phyloP scores from a whole-genome alignment of 108 stramenopile genomes.

The Chaetoceros muelleri region DNA sequence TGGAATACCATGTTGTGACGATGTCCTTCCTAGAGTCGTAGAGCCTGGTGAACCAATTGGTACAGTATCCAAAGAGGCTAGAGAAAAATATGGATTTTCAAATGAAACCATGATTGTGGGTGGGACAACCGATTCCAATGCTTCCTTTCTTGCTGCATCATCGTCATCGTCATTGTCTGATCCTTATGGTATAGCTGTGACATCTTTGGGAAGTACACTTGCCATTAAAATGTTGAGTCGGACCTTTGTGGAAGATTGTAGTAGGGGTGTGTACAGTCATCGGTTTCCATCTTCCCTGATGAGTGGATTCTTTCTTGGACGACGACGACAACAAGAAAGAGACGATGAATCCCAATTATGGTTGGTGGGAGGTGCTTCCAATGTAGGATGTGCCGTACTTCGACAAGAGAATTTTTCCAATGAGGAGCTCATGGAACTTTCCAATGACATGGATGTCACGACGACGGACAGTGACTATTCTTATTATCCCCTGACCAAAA shows the following conservation, averaged over 20 bases:
- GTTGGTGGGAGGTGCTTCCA: constrained; percentile 90
- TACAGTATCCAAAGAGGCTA: constrained; percentile 38
- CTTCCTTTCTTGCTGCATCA: constrained; percentile 80
- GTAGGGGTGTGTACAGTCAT: constrained; percentile 83
- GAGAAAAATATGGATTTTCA: constrained; percentile 44
- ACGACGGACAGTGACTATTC: constrained; percentile 34
- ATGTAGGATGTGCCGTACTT: constrained; percentile 84
- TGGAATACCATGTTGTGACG: constrained; percentile 23
- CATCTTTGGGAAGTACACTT: constrained; percentile 75
- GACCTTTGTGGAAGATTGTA: constrained; percentile 74
- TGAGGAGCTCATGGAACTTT: constrained; percentile 58
- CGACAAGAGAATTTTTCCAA: constrained; percentile 60
- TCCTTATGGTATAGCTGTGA: constrained; percentile 79
- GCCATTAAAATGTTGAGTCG: constrained; percentile 78
- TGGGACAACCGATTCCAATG: constrained; percentile 90
- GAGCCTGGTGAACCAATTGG: constrained; percentile 72
- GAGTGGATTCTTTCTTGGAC: constrained; percentile 4
- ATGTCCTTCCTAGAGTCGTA: constrained; percentile 40
- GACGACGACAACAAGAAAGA: background rate
- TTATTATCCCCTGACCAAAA: constrained; percentile 79
- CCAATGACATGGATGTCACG: constrained; percentile 57
- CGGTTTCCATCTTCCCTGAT: constrained; percentile 53
- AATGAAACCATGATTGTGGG: constrained; percentile 55
- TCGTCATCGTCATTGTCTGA: constrained; percentile 24
- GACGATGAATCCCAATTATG: constrained; percentile 51